Conservation (phyloP, 2,329 filamentous ascomycete genomes). For the Alternaria solani region DNA sequence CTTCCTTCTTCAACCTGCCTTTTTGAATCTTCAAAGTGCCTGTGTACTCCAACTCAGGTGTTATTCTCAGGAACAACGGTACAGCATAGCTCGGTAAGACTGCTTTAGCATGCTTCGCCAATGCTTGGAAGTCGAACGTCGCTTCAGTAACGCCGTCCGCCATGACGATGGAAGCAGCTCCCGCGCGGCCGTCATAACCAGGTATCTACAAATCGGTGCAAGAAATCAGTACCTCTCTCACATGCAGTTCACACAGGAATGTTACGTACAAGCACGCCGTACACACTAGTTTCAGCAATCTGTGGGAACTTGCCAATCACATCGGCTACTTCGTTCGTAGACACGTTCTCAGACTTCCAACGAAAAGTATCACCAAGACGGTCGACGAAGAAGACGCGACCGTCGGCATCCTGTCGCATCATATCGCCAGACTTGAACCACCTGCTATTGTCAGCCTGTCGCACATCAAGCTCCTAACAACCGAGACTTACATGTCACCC, state of each 20-base stretch:
- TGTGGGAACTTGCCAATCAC: constrained; percentile 52
- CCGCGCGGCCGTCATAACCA: constrained; percentile 56
- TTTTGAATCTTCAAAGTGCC: constrained; percentile 59
- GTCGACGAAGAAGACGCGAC: constrained; percentile 51
- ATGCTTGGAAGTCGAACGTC: constrained; percentile 44
- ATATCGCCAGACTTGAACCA: constrained; percentile 52
- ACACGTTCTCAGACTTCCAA: constrained; percentile 58
- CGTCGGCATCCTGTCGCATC: constrained; percentile 46
- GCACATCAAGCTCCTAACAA: background rate
- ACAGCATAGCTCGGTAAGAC: constrained; percentile 57
- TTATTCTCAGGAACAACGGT: constrained; percentile 55
- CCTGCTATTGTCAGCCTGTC: constrained; percentile 22
- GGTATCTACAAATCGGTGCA: constrained; percentile 25
- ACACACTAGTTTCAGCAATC: constrained; percentile 55
- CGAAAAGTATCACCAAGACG: constrained; percentile 52
- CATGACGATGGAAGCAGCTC: constrained; percentile 54
- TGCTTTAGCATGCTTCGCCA: constrained; percentile 51
- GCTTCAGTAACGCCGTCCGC: constrained; percentile 42
- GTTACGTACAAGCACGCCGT: constrained; percentile 50
- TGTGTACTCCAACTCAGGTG: constrained; percentile 54
- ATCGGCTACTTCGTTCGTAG: constrained; percentile 56
- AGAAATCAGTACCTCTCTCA: no score
- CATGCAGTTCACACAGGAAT: no score
- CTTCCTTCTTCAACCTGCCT: constrained; percentile 52
- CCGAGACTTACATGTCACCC: constrained; percentile 46